Conservation (phyloP, 352 stramenopile genomes). For the Salisapilia sapeloensis region DNA sequence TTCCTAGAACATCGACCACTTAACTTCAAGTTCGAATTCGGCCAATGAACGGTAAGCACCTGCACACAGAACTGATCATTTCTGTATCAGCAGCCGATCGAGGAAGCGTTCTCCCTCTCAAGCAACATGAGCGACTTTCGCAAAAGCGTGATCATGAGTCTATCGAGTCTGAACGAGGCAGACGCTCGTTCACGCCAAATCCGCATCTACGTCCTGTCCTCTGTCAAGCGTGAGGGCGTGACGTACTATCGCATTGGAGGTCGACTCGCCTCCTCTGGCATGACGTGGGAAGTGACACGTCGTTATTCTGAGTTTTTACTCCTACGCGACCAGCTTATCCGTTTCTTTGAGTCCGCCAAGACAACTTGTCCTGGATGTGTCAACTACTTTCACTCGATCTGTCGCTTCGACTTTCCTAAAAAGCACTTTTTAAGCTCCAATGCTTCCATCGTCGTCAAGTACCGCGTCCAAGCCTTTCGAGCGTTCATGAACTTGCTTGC, state of each 20-base stretch:
- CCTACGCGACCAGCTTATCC: conserved; percentile 56
- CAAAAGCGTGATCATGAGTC: too few species aligned
- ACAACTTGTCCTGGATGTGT: conserved; percentile 65
- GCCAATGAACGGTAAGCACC: too few species aligned
- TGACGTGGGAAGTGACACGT: conserved; percentile 69
- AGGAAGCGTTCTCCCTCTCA: too few species aligned
- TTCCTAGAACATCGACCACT: too few species aligned
- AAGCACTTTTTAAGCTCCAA: conserved; percentile 73
- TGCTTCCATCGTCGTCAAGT: conserved; percentile 65
- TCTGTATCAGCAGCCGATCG: too few species aligned
- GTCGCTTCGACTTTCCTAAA: conserved; percentile 72
- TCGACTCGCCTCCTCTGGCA: conserved; percentile 34
- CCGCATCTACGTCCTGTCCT: conserved; percentile 52
- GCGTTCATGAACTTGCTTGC: conserved; percentile 72
- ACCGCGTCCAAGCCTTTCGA: conserved; percentile 64
- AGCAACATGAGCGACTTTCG: too few species aligned
- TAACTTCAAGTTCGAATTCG: too few species aligned
- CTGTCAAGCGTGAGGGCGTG: conserved; percentile 22
- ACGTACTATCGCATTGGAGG: conserved; percentile 57
- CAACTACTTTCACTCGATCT: conserved; percentile 64
- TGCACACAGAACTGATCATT: too few species aligned
- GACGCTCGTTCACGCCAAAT: conserved; percentile 24
- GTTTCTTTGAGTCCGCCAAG: conserved; percentile 45
- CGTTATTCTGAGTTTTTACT: conserved; percentile 75
- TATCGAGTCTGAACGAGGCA: conserved; percentile 31